Evolutionary conservation across 208 protist species (phyloP).

Genomic region (Acanthamoeba triangularis): DNA sequence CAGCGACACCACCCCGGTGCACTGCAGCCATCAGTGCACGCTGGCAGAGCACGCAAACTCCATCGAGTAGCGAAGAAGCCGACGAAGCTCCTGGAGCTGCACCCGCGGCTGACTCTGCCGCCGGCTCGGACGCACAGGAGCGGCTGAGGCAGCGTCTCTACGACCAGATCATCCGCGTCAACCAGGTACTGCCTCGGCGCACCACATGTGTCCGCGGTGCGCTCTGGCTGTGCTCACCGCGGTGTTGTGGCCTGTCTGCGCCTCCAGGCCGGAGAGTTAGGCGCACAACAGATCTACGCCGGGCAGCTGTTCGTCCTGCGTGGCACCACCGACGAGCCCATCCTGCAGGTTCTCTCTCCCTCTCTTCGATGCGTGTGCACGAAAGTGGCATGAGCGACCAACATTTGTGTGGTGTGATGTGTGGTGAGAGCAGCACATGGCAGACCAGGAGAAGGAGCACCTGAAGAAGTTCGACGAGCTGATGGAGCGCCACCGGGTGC

Average conservation of each 20-base stretch:
- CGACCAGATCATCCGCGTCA: slow-evolving; percentile 26
- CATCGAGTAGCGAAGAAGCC: not conserved
- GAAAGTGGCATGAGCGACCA: no score
- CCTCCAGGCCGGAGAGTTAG: slow-evolving; percentile 89
- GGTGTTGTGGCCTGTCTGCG: no score
- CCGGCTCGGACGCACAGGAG: not conserved
- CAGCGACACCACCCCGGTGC: not conserved
- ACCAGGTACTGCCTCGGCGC: not conserved
- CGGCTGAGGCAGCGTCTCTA: not conserved
- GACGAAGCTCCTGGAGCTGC: not conserved
- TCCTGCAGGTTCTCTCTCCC: slow-evolving; percentile 35
- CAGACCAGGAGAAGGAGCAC: slow-evolving; percentile 88
- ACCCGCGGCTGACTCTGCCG: not conserved
- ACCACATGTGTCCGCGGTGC: not conserved
- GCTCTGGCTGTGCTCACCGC: no score
- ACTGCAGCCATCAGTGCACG: not conserved
- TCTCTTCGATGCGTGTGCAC: not conserved
- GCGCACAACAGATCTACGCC: slow-evolving; percentile 88
- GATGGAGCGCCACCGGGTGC: slow-evolving; percentile 84
- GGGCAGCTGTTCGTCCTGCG: slow-evolving; percentile 87
- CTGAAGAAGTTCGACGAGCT: slow-evolving; percentile 84
- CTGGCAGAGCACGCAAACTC: not conserved
- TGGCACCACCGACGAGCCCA: slow-evolving; percentile 68
- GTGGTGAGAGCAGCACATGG: slow-evolving; percentile 83
- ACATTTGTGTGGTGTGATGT: not conserved